A percentile compares a stretch with the other conserved stretches of the same genome.
These are phyloP conservation scores for Backusella mclennaniae DNA, from an alignment of 192 early-diverging fungal genomes.

Conservation along the genomic window DNA sequence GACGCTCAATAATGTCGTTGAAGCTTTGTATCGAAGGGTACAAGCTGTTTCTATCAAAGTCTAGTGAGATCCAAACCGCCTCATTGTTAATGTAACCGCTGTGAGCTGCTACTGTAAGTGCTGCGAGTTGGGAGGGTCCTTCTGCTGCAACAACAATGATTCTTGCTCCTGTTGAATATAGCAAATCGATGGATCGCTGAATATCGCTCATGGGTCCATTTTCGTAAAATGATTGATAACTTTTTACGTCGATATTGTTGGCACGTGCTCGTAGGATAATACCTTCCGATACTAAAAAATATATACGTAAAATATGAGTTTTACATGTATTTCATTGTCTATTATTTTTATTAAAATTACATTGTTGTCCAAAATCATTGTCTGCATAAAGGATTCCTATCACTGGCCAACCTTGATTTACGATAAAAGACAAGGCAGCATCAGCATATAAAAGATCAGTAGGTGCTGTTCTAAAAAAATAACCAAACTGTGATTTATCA, in stretches of 20 bases:
- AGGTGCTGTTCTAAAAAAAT: conserved; percentile 53
- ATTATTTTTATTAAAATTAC: conserved; percentile 24
- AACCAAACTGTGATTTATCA: conserved; percentile 44
- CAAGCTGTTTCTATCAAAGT: not conserved
- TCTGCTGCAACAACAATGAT: conserved; percentile 42
- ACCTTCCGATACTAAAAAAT: conserved; percentile 39
- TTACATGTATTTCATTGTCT: not conserved
- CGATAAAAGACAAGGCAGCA: conserved; percentile 45
- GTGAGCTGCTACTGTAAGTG: conserved; percentile 42
- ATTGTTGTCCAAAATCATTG: conserved; percentile 42
- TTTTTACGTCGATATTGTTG: conserved; percentile 34
- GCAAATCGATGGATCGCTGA: conserved; percentile 26
- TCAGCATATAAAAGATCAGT: conserved; percentile 45
- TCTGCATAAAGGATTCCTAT: conserved; percentile 46
- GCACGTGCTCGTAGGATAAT: conserved; percentile 30
- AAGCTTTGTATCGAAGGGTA: conserved; percentile 12
- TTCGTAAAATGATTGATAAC: conserved; percentile 40
- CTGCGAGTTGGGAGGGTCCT: conserved; percentile 25
- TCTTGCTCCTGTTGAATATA: conserved; percentile 35
- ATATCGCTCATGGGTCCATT: conserved; percentile 37
- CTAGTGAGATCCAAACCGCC: conserved; percentile 28
- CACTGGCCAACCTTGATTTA: conserved; percentile 40
- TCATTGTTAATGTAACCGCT: conserved; percentile 32
- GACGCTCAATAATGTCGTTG: conserved; percentile 19
- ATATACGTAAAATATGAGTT: not conserved